A percentile compares a stretch with the other conserved stretches of the same genome.
Evolutionary conservation across 345 rosid genomes (phyloP).

Genomic region (Euphorbia tirucalli): DNA sequence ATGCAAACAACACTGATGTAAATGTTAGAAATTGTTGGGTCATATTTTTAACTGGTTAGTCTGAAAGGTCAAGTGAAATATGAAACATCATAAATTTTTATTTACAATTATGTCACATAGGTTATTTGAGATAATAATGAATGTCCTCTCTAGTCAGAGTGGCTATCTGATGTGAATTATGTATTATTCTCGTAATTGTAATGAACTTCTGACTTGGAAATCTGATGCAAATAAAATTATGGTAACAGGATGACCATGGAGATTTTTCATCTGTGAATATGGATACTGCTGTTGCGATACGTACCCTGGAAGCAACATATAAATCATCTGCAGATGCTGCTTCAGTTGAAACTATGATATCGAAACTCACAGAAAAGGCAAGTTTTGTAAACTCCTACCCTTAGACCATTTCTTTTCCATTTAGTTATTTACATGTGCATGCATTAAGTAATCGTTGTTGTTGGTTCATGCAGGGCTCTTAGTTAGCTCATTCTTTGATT

Average conservation of each 20-base stretch:
- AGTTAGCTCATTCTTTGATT: slow-evolving; percentile 1
- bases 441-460: background rate
- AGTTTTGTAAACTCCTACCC: background rate
- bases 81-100: background rate
- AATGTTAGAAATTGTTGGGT: slow-evolving; percentile 9
- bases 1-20: background rate
- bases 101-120: background rate
- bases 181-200: background rate
- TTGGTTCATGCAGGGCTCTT: background rate
- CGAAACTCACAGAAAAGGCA: slow-evolving; percentile 83
- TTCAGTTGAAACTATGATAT: slow-evolving; percentile 76
- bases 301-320: slow-evolving; percentile 96
- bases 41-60: background rate
- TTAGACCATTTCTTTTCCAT: background rate
- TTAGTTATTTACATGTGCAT: background rate
- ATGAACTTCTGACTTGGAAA: background rate
- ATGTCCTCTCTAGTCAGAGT: background rate
- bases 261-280: slow-evolving; percentile 97
- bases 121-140: background rate
- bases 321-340: slow-evolving; percentile 90
- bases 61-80: background rate
- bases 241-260: slow-evolving; percentile 87
- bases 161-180: background rate
- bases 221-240: slow-evolving; percentile 2
- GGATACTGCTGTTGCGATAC: slow-evolving; percentile 98